Evolutionary conservation across 2,329 filamentous ascomycete species (phyloP).

Genomic region (Sarocladium kiliense): DNA sequence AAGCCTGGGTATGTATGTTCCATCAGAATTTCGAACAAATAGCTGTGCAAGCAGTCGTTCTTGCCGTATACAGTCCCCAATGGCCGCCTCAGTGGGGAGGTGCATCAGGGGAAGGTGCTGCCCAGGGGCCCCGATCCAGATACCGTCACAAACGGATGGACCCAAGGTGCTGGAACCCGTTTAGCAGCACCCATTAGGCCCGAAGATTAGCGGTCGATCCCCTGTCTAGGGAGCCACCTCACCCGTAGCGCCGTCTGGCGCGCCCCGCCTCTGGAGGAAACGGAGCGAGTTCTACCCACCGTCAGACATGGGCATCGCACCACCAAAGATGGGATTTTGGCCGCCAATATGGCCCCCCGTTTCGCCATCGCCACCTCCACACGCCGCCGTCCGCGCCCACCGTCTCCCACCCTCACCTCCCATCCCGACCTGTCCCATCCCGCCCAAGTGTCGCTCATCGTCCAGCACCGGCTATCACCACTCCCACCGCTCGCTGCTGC

Average conservation of each 20-base stretch:
- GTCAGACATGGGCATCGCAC: constrained; percentile 3
- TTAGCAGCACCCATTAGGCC: neutral
- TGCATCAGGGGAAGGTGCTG: neutral
- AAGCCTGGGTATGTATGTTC: too few species aligned
- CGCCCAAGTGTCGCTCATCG: neutral
- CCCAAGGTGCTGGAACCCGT: neutral
- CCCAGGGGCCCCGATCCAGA: neutral
- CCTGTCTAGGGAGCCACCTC: neutral
- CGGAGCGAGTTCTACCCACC: neutral
- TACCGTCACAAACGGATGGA: constrained; percentile 6
- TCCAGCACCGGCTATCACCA: neutral
- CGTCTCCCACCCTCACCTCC: neutral
- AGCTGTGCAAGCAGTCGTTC: too few species aligned
- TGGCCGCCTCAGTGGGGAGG: too few species aligned
- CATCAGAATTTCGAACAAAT: too few species aligned
- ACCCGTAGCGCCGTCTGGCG: too few species aligned
- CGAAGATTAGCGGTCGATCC: constrained; percentile 4
- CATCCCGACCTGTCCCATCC: neutral
- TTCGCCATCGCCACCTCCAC: constrained; percentile 7
- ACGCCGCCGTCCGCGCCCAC: neutral
- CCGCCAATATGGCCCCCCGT: neutral
- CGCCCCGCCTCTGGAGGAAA: neutral
- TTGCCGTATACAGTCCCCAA: too few species aligned
- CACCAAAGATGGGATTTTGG: constrained; percentile 3
- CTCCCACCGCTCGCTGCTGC: neutral